Base-by-base conservation (phyloP, 768 basidiomycete genomes). In the Psilocybe cyanescens region DNA sequence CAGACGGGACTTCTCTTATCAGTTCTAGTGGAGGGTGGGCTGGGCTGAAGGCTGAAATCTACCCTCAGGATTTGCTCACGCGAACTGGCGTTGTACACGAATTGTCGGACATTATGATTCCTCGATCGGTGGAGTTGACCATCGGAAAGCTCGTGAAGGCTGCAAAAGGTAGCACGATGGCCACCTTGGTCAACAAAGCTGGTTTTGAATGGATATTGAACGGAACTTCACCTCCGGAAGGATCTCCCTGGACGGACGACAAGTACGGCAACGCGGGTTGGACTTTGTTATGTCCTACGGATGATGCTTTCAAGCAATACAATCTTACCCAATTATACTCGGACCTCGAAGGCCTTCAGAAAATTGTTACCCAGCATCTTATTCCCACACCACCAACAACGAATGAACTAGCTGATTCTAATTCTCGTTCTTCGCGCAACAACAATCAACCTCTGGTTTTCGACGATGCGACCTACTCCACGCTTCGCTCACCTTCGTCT, bases 141-240 rank as follows among this genome's bases (percentile, higher is more conserved):
- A 78, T 96, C 33, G 92, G 87, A n/a, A 99, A 98, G 74, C 82
- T 99, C 33, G 82, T 95, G 66, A 88, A 86, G 68, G 97, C 96
- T 3, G 93, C 93, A 19, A 91, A 93, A 72, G 93, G 89, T 46
- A 87, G 83, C 33, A 97, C 92, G 3, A 98, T 99, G 95, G 79
- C 84, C 19, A 92, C 88, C 33, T 73, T 99, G 69, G 81, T 97
- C 61, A 78, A 83, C 58, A 91, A 90, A 68, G 94, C 93, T 1
- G 94, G 94, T 8, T 85, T 97, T 60, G 91, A 90, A 39, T 98
- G 96, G 95, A 76, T 97, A 39, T 76, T 98, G 58, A 89, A 98
- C 65, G 97, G 96, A 4, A 91, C 88, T 5, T 76, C 83, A 0
- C 91, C 91, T 6, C 91, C 92, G 4, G 85, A 87, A 66, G 89